Conservation (phyloP, 2,329 filamentous ascomycete genomes). For the Coleophoma cylindrospora region DNA sequence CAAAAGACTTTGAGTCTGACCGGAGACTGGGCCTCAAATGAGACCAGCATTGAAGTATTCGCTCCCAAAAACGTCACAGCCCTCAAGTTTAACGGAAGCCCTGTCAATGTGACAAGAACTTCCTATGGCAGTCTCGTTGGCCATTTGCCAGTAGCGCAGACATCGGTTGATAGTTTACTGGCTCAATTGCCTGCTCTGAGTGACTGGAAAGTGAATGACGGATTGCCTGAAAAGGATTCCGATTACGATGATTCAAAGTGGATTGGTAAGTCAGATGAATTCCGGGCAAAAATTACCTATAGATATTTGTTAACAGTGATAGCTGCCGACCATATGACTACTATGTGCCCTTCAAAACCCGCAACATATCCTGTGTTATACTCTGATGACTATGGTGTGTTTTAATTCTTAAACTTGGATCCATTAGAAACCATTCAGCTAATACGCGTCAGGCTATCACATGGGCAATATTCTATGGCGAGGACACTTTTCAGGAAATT, state of each 20-base stretch:
- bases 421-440: too few species aligned
- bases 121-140: constrained; percentile 35
- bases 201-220: constrained; percentile 33
- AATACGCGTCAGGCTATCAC: constrained; percentile 28
- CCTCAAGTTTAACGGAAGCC: constrained; percentile 46
- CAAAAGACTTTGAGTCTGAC: constrained; percentile 33
- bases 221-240: constrained; percentile 33
- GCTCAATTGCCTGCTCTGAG: constrained; percentile 12
- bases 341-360: constrained; percentile 33
- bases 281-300: neutral
- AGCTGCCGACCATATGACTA: constrained; percentile 34
- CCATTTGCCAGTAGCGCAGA: constrained; percentile 21
- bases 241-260: constrained; percentile 36
- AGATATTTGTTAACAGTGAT: neutral
- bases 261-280: constrained; percentile 22
- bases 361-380: constrained; percentile 39
- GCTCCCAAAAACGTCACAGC: constrained; percentile 37
- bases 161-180: constrained; percentile 8
- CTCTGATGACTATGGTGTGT: constrained; percentile 35
- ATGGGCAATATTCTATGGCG: constrained; percentile 39
- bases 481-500: constrained; percentile 15
- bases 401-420: neutral
- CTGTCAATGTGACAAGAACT: constrained; percentile 27
- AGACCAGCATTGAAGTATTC: constrained; percentile 39
- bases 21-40: constrained; percentile 36